Conservation (phyloP, 352 stramenopile genomes). For the Saprolegnia parasitica region DNA sequence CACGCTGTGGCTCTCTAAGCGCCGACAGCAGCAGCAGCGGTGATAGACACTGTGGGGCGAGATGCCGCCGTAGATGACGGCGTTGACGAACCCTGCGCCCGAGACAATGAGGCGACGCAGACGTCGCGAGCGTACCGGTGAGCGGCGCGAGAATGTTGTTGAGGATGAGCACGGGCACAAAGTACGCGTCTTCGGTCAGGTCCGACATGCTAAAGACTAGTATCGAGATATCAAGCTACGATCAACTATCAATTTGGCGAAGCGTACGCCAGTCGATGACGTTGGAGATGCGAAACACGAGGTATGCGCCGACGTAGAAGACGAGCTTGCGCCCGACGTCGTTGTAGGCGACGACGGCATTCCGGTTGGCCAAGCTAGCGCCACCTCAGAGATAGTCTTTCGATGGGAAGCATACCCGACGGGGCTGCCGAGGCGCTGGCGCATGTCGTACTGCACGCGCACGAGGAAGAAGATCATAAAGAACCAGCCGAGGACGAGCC, state of each 20-base stretch:
- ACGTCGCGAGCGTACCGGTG: neutral
- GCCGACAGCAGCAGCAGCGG: neutral
- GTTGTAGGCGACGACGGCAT: slow-evolving; percentile 70
- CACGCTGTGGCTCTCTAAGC: neutral
- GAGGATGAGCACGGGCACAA: neutral
- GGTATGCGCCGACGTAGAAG: slow-evolving; percentile 73
- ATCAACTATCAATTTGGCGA: neutral
- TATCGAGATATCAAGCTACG: neutral
- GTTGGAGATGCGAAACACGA: slow-evolving; percentile 72
- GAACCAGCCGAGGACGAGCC: slow-evolving; percentile 55
- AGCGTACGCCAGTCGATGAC: slow-evolving; percentile 44
- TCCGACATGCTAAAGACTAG: neutral
- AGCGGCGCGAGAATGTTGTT: slow-evolving; percentile 9
- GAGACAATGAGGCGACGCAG: neutral
- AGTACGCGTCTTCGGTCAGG: neutral
- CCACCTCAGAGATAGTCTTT: neutral
- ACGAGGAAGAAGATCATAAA: slow-evolving; percentile 59
- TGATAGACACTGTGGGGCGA: neutral
- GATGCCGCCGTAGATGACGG: slow-evolving; percentile 75
- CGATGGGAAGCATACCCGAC: slow-evolving; percentile 19
- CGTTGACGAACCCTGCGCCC: slow-evolving; percentile 68
- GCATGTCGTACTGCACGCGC: slow-evolving; percentile 75
- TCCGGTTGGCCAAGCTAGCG: slow-evolving; percentile 46
- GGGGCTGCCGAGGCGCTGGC: slow-evolving; percentile 55
- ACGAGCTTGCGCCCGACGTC: slow-evolving; percentile 79